phyloP scores from a whole-genome alignment of 2,329 filamentous ascomycete species.

The Ploettnerulaceae sp. region DNA sequence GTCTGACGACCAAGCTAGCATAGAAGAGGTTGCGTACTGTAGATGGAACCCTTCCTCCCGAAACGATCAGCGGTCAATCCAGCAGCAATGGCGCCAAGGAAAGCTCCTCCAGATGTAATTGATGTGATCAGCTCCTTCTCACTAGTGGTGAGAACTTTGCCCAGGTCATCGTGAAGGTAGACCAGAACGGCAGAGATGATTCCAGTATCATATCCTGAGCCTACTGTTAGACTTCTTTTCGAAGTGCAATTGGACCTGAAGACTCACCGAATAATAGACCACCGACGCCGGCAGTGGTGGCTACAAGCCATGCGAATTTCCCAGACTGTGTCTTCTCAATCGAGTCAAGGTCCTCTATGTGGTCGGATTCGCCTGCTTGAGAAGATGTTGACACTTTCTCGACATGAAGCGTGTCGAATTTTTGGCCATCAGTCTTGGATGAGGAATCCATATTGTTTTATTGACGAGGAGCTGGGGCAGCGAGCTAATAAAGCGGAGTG shows the following conservation, averaged over 20 bases:
- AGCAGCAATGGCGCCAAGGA: constrained; percentile 63
- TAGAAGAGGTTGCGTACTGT: too few species aligned
- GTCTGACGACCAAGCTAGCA: too few species aligned
- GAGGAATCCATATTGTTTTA: constrained; percentile 2
- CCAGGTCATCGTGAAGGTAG: constrained; percentile 38
- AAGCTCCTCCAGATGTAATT: constrained; percentile 44
- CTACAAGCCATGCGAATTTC: constrained; percentile 53
- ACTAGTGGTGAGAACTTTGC: constrained; percentile 35
- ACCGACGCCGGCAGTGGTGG: constrained; percentile 58
- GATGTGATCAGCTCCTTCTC: constrained; percentile 50
- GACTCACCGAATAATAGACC: constrained; percentile 55
- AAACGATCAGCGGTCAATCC: constrained; percentile 51
- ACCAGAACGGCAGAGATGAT: constrained; percentile 43
- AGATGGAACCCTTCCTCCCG: constrained; percentile 62
- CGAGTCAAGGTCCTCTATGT: constrained; percentile 24
- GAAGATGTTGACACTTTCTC: constrained; percentile 13
- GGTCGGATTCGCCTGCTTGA: neutral
- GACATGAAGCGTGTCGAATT: constrained; percentile 15
- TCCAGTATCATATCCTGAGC: constrained; percentile 43
- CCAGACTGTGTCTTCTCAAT: constrained; percentile 39
- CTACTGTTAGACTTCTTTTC: constrained; percentile 21
- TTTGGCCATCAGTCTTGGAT: constrained; percentile 11
- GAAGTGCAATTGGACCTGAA: too few species aligned
- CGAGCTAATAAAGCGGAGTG: too few species aligned
- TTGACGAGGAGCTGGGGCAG: too few species aligned